Base-by-base conservation (phyloP, 2,329 filamentous ascomycete genomes). In the Claviceps humidiphila region DNA sequence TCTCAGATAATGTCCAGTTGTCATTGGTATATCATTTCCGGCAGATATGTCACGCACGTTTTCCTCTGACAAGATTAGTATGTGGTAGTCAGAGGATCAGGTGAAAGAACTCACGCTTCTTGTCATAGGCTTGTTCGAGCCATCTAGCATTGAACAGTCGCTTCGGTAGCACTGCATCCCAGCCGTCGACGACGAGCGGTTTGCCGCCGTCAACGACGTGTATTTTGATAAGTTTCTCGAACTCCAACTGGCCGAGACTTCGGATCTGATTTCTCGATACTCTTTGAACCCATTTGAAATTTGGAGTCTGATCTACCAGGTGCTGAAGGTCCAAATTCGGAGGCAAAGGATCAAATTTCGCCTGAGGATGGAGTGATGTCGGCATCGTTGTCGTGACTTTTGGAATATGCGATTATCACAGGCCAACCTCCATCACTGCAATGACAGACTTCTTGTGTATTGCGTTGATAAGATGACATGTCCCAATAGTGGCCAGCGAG, bases 171-270 rank as follows among this genome's bases (percentile, higher is more conserved):
- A 80, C 75, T 39, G 81, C 73, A 56, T 95, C 80, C 75, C 93
- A 97, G 17, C 89, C 89, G 62, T 95, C 89, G 51, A 98, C 85
- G 11, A 97, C 87, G 6, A 98, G 73, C 2, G 93, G 93, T 59
- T 89, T 89, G 2, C 93, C 93, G 26, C 84, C 84, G 48, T 84
- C 75, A 50, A 96, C 83, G 16, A 97, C 89, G 67, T 95, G 87
- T 6, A 89, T 74, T 47, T 84, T 71, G 0, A 97, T 83, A 9
- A 97, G 76, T 66, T 87, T 88, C 67, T 96, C 89, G 55, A 98
- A 94, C 39, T 83, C 80, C 49, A 87, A 80, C 22, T 87, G 74
- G 1, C 87, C 87, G 53, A 94, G 80, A 49, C 81, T 77, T 53
- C 85, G 81, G 59, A 97, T 87, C 65, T 88, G 85, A 37, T 87